These are phyloP conservation scores for Fusarium zealandicum DNA, from an alignment of 2,329 filamentous ascomycete genomes.

Conservation along the genomic window DNA sequence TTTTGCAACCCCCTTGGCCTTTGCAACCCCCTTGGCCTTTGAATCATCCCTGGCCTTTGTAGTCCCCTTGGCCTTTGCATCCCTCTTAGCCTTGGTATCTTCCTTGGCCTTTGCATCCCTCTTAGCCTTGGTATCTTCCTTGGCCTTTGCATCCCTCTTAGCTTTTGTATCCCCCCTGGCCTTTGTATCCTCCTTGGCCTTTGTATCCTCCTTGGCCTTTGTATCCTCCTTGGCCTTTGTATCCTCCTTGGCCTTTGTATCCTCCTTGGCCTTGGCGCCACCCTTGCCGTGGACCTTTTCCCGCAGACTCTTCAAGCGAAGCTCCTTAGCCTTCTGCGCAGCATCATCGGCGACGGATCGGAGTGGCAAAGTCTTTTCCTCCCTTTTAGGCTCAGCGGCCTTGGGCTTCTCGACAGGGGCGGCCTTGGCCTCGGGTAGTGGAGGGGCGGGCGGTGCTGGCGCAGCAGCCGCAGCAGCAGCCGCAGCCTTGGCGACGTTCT, in stretches of 20 bases:
- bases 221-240: neutral
- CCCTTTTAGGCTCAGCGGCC: slow-evolving; percentile 33
- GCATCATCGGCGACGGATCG: slow-evolving; percentile 70
- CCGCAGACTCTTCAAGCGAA: slow-evolving; percentile 60
- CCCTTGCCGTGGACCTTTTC: slow-evolving; percentile 63
- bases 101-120: slow-evolving; percentile 13
- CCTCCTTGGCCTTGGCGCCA: slow-evolving; percentile 16
- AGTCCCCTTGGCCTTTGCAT: too few relatives aligned
- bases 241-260: neutral
- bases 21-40: neutral
- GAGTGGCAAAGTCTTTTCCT: slow-evolving; percentile 52
- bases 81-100: neutral
- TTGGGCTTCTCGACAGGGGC: slow-evolving; percentile 18
- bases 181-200: neutral
- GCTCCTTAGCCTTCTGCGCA: slow-evolving; percentile 68
- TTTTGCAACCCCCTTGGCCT: neutral
- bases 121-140: neutral
- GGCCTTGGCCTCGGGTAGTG: slow-evolving; percentile 37
- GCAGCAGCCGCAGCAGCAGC: slow-evolving; percentile 33
- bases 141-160: slow-evolving; percentile 4
- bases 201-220: slow-evolving; percentile 13
- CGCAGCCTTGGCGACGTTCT: slow-evolving; percentile 37
- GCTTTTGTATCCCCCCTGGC: slow-evolving; percentile 6
- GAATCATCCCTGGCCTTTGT: slow-evolving; percentile 14
- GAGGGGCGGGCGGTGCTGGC: slow-evolving; percentile 36